Evolutionary conservation across 495 filamentous ascomycete species (phyloP).

Genomic region (Daldinia childiae): DNA sequence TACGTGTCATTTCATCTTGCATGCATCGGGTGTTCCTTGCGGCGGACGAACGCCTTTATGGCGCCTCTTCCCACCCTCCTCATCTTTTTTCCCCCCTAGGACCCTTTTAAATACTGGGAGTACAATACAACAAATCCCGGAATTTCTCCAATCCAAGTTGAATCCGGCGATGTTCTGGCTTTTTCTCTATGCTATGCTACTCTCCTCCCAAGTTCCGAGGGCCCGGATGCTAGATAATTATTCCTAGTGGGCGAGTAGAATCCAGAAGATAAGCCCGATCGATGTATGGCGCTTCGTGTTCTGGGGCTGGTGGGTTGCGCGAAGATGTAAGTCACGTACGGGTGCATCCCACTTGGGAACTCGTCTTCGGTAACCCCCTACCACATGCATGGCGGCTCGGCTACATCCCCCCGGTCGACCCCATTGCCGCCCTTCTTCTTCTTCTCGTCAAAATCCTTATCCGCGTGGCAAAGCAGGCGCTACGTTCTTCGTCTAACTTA

Average conservation of each 20-base stretch:
- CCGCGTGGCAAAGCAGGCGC: slow-evolving; percentile 35
- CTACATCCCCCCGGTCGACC: slow-evolving; percentile 31
- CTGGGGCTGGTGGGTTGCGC: slow-evolving; percentile 39
- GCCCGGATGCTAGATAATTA: slow-evolving; percentile 24
- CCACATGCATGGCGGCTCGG: slow-evolving; percentile 39
- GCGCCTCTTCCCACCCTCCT: slow-evolving; percentile 4
- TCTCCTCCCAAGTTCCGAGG: slow-evolving; percentile 9
- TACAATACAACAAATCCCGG: slow-evolving; percentile 1
- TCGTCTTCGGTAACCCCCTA: slow-evolving; percentile 17
- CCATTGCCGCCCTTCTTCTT: slow-evolving; percentile 27
- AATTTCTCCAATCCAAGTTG: slow-evolving; percentile 19
- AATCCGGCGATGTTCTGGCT: slow-evolving; percentile 1
- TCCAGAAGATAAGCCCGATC: slow-evolving; percentile 10
- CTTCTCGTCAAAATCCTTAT: slow-evolving; percentile 21
- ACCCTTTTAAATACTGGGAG: not conserved
- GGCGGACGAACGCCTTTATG: slow-evolving; percentile 28
- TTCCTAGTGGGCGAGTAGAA: slow-evolving; percentile 23
- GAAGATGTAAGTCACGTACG: slow-evolving; percentile 20
- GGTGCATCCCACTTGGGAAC: slow-evolving; percentile 20
- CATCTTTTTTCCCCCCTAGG: not conserved
- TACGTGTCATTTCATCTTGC: slow-evolving; percentile 36
- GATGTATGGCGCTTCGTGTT: slow-evolving; percentile 46
- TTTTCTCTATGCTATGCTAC: too few relatives aligned
- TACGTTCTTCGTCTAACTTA: slow-evolving; percentile 21
- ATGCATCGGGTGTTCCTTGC: slow-evolving; percentile 39